Conservation (phyloP, 805 yeast genomes). For the Yamadazyma endophytica region DNA sequence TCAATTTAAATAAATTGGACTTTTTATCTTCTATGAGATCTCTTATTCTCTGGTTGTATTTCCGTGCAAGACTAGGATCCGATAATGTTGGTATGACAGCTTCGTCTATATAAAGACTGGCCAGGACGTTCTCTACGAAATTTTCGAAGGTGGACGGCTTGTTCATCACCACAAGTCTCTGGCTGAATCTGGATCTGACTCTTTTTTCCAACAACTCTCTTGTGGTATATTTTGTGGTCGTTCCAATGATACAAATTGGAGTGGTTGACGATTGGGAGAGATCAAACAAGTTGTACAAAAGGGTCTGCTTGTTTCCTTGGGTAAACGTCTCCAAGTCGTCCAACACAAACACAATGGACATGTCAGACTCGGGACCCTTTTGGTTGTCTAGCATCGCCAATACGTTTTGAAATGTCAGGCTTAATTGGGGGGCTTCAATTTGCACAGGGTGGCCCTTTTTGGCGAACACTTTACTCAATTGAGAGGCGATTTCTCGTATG, state of each 20-base stretch:
- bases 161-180: slow-evolving; percentile 60
- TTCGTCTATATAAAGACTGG: slow-evolving; percentile 29
- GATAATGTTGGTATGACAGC: slow-evolving; percentile 13
- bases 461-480: slow-evolving; percentile 48
- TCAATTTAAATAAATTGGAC: slow-evolving; percentile 13
- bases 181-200: slow-evolving; percentile 86
- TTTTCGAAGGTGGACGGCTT: slow-evolving; percentile 38
- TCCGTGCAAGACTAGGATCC: slow-evolving; percentile 17
- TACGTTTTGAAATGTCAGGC: slow-evolving; percentile 10
- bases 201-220: slow-evolving; percentile 86
- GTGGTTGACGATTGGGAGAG: slow-evolving; percentile 65
- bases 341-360: slow-evolving; percentile 70
- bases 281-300: slow-evolving; percentile 84
- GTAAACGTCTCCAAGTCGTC: slow-evolving; percentile 87
- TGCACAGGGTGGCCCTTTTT: slow-evolving; percentile 1
- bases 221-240: slow-evolving; percentile 69
- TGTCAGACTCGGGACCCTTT: slow-evolving; percentile 16
- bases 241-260: slow-evolving; percentile 80
- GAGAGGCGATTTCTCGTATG: slow-evolving; percentile 79
- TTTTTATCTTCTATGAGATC: slow-evolving; percentile 15
- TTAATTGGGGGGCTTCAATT: slow-evolving; percentile 9
- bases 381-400: slow-evolving; percentile 33
- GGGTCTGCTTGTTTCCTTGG: slow-evolving; percentile 67
- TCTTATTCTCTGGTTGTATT: slow-evolving; percentile 48
- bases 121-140: slow-evolving; percentile 46